Evolutionary conservation across 371 early-diverging fungal species (phyloP).

Genomic region (Mucor saturninus): DNA sequence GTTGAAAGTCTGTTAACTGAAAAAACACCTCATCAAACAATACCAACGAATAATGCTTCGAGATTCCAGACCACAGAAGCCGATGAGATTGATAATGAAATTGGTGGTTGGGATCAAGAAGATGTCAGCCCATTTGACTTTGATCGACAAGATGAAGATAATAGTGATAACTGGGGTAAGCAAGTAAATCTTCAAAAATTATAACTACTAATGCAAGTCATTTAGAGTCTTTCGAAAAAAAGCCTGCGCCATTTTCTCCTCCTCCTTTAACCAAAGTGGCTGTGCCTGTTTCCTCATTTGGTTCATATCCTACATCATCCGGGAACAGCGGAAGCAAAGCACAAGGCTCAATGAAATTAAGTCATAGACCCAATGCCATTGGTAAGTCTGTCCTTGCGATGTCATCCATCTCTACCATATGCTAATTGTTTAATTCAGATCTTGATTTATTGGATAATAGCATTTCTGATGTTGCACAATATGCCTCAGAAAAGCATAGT

Average conservation of each 20-base stretch:
- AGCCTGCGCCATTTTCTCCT: constrained; percentile 2
- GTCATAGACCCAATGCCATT: constrained; percentile 39
- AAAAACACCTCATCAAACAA: neutral
- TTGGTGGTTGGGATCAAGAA: constrained; percentile 49
- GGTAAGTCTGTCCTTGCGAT: constrained; percentile 25
- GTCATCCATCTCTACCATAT: neutral
- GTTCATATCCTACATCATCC: constrained; percentile 14
- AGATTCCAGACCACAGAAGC: constrained; percentile 4
- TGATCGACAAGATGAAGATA: constrained; percentile 32
- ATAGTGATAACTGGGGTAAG: constrained; percentile 46
- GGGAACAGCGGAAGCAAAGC: constrained; percentile 7
- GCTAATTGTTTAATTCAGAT: neutral
- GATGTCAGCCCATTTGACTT: constrained; percentile 23
- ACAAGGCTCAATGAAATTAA: constrained; percentile 43
- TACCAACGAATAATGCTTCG: neutral
- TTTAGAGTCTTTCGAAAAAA: constrained; percentile 3
- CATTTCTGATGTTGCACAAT: neutral
- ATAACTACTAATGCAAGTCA: neutral
- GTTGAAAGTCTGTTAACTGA: neutral
- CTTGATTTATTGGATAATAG: neutral
- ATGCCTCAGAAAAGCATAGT: constrained; percentile 1
- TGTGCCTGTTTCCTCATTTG: constrained; percentile 34
- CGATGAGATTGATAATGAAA: constrained; percentile 14
- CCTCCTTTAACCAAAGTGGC: neutral
- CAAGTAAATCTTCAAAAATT: neutral